These are phyloP conservation scores for Salix udensis DNA, from an alignment of 345 rosid genomes.

Conservation along the genomic window DNA sequence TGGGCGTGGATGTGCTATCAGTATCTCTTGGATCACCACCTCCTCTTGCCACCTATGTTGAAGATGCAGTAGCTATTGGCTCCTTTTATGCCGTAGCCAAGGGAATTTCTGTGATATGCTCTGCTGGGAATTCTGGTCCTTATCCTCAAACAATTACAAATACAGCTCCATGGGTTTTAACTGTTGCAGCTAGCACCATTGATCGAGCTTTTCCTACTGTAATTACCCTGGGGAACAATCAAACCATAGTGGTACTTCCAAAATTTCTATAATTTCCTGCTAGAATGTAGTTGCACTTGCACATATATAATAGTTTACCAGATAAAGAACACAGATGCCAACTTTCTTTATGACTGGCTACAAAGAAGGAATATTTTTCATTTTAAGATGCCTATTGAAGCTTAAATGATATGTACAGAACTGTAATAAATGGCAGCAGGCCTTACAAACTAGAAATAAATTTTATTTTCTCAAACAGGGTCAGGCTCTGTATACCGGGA, in stretches of 20 bases:
- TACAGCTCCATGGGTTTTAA: conserved; percentile 46
- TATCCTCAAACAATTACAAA: conserved; percentile 37
- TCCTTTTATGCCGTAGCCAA: conserved; percentile 44
- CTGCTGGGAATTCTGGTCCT: conserved; percentile 26
- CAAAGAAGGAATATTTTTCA: neutral
- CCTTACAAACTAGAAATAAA: neutral
- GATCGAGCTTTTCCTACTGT: conserved; percentile 45
- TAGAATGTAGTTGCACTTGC: neutral
- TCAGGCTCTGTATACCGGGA: conserved; percentile 41
- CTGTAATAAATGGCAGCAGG: neutral
- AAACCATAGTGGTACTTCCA: conserved; percentile 1
- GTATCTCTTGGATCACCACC: conserved; percentile 34
- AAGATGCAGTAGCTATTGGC: conserved; percentile 35
- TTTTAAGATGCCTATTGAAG: no score
- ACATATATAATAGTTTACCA: neutral
- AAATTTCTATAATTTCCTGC: neutral
- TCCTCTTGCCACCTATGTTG: conserved; percentile 31
- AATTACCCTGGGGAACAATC: conserved; percentile 18
- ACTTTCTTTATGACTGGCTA: neutral
- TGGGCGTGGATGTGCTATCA: conserved; percentile 47
- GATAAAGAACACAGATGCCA: neutral
- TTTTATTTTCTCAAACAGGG: conserved; percentile 38
- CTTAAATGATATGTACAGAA: neutral
- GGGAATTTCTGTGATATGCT: conserved; percentile 24
- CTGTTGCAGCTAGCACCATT: conserved; percentile 45